A percentile compares a stretch with the other conserved stretches of the same genome.
Conservation (phyloP, 2,329 filamentous ascomycete genomes). For the Talaromyces verruculosus region DNA sequence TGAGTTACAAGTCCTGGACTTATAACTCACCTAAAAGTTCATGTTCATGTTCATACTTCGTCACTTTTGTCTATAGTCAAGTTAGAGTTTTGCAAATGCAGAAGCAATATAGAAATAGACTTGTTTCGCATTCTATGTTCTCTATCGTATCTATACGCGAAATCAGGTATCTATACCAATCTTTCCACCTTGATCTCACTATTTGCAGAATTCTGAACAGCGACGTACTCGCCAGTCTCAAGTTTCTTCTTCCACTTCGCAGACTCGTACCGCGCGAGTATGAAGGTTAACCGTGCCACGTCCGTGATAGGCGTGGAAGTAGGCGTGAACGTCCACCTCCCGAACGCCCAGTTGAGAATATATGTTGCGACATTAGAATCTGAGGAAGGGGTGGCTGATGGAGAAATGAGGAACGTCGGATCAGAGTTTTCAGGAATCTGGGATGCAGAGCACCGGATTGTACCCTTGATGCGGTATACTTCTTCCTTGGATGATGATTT, state of each 20-base stretch:
- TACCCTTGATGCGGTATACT: slow-evolving; percentile 88
- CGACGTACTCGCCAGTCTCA: slow-evolving; percentile 41
- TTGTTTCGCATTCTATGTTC: neutral
- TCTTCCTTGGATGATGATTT: slow-evolving; percentile 82
- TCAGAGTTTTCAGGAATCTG: slow-evolving; percentile 34
- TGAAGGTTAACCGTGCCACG: slow-evolving; percentile 46
- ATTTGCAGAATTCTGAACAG: slow-evolving; percentile 21
- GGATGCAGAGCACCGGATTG: slow-evolving; percentile 49
- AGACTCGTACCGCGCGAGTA: slow-evolving; percentile 50
- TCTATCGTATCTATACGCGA: neutral
- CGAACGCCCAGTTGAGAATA: slow-evolving; percentile 98
- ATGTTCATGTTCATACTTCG: neutral
- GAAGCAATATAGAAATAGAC: neutral
- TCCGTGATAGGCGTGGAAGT: slow-evolving; percentile 27
- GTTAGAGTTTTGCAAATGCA: neutral
- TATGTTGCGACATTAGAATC: slow-evolving; percentile 55
- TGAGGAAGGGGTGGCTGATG: slow-evolving; percentile 4
- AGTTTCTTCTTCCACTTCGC: slow-evolving; percentile 52
- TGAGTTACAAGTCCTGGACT: neutral
- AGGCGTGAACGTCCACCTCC: slow-evolving; percentile 85
- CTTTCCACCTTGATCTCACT: slow-evolving; percentile 37
- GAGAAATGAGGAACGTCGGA: slow-evolving; percentile 7
- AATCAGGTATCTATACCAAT: slow-evolving; percentile 27
- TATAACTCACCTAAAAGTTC: neutral
- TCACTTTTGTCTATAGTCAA: neutral